These are phyloP conservation scores for Angomonas deanei DNA, from an alignment of 208 protist species.

Conservation along the genomic window DNA sequence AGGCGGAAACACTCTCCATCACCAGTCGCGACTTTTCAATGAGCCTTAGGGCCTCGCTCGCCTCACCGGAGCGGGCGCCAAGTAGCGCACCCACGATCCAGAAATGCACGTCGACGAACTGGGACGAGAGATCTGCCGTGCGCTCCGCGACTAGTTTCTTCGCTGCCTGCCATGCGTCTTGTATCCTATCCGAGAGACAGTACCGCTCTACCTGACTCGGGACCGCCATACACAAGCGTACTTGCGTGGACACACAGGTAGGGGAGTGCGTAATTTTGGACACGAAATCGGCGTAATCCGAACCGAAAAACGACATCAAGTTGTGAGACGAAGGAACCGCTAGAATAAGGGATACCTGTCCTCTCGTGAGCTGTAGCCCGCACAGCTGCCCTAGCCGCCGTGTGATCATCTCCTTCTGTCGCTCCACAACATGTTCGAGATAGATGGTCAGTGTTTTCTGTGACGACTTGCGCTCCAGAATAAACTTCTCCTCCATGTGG, in stretches of 20 bases:
- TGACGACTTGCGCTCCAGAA: conserved; percentile 11
- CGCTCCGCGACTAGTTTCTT: background rate
- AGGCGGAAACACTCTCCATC: conserved; percentile 21
- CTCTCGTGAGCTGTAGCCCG: conserved; percentile 30
- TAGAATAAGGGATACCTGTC: conserved; percentile 21
- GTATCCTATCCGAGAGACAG: background rate
- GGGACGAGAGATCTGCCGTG: background rate
- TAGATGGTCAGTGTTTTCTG: background rate
- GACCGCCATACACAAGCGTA: background rate
- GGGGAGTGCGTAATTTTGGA: background rate
- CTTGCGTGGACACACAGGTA: background rate
- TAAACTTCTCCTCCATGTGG: conserved; percentile 30
- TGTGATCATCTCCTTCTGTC: conserved; percentile 17
- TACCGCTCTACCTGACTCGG: background rate
- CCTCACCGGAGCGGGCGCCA: conserved; percentile 5
- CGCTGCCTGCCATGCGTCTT: background rate
- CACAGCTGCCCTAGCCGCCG: conserved; percentile 38
- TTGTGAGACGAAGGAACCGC: conserved; percentile 35
- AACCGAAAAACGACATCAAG: conserved; percentile 21
- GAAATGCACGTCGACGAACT: conserved; percentile 4
- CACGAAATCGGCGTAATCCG: background rate
- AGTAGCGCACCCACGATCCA: conserved; percentile 19
- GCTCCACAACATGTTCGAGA: conserved; percentile 18
- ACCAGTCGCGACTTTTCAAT: conserved; percentile 17
- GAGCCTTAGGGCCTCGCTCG: conserved; percentile 9